These are phyloP conservation scores for Erodium trifolium DNA, from an alignment of 441 rosid genomes.

Conservation along the genomic window DNA sequence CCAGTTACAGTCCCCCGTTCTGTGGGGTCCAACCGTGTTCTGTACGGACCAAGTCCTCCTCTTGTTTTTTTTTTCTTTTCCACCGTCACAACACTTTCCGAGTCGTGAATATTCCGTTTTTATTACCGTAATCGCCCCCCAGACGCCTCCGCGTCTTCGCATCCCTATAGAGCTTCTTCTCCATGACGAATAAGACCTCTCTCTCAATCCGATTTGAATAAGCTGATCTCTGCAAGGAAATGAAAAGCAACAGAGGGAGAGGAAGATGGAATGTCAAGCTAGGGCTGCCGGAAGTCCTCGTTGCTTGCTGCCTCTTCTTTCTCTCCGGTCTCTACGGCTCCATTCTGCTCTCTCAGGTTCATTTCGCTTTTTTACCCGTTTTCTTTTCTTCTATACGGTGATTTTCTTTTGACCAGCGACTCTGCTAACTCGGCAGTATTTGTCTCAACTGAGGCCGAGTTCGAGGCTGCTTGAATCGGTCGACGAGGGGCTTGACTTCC, in stretches of 20 bases:
- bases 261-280: constrained; percentile 34
- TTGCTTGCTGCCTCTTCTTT: constrained; percentile 41
- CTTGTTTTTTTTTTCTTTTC: too few species aligned
- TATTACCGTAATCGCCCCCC: too few species aligned
- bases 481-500: constrained; percentile 18
- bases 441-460: constrained; percentile 11
- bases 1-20: too few species aligned
- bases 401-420: too few species aligned
- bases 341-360: constrained; percentile 38
- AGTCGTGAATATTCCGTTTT: not conserved
- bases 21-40: too few species aligned
- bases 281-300: constrained; percentile 26
- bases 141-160: not conserved
- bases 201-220: not conserved
- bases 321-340: constrained; percentile 40
- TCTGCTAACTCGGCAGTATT: constrained; percentile 18
- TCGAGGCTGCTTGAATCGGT: constrained; percentile 28
- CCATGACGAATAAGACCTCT: not conserved
- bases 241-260: constrained; percentile 28
- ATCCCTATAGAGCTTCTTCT: not conserved
- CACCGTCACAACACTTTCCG: not conserved
- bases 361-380: too few species aligned
- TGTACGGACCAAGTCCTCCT: too few species aligned
- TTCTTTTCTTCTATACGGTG: too few species aligned
- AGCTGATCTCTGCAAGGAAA: constrained; percentile 1